These are phyloP conservation scores for Phaffia tasmanica DNA, from an alignment of 768 basidiomycete genomes.

Conservation along the genomic window DNA sequence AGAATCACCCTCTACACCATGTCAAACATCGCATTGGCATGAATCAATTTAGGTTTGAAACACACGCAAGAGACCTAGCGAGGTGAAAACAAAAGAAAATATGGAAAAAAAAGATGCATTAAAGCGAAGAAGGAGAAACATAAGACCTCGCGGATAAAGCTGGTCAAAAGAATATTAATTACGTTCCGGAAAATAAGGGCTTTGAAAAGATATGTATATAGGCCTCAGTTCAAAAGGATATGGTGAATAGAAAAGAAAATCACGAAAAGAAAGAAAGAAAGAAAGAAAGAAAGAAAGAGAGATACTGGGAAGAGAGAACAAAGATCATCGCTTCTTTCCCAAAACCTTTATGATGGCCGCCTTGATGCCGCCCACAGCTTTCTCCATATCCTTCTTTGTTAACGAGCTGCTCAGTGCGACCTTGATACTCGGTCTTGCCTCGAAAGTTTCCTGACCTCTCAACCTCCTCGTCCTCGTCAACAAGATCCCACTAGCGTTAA, in stretches of 20 bases:
- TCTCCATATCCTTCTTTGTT: constrained; percentile 83
- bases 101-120: no score
- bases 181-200: no score
- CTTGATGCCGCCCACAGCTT: constrained; percentile 65
- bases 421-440: constrained; percentile 71
- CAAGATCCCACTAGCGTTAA: constrained; percentile 63
- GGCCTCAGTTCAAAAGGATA: not conserved
- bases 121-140: no score
- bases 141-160: no score
- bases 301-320: not conserved
- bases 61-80: no score
- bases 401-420: constrained; percentile 68
- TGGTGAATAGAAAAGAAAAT: constrained; percentile 14
- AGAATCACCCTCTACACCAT: no score
- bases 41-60: no score
- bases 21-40: no score
- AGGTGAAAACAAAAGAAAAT: no score
- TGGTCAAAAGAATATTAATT: no score
- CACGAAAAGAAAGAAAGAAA: not conserved
- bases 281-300: not conserved
- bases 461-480: constrained; percentile 73
- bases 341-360: constrained; percentile 63
- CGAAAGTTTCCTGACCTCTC: constrained; percentile 68
- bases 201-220: no score
- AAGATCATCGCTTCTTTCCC: not conserved